Evolutionary conservation across 1,139 yeast species (phyloP).

Genomic region (Candida anutae): DNA sequence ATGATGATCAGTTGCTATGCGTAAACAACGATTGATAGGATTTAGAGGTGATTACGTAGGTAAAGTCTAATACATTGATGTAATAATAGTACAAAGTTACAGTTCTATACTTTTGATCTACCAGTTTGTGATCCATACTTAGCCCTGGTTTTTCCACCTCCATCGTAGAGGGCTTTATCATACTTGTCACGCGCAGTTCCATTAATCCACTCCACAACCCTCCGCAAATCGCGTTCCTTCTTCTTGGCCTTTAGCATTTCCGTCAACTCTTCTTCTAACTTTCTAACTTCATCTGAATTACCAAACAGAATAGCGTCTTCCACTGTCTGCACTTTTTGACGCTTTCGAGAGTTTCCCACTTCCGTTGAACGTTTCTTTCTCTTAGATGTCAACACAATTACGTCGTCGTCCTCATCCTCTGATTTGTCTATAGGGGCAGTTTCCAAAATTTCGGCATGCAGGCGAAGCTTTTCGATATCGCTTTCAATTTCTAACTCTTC

Average conservation of each 20-base stretch:
- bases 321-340: slow-evolving; percentile 16
- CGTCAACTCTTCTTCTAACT: slow-evolving; percentile 18
- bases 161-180: slow-evolving; percentile 52
- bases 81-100: no score
- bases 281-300: slow-evolving; percentile 21
- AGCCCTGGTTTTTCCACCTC: slow-evolving; percentile 34
- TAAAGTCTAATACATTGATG: no score
- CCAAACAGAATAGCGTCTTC: slow-evolving; percentile 25
- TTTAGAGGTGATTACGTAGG: no score
- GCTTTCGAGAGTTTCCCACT: slow-evolving; percentile 15
- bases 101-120: no score
- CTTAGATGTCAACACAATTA: slow-evolving; percentile 11
- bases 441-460: slow-evolving; percentile 14
- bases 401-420: slow-evolving; percentile 13
- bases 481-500: slow-evolving; percentile 30
- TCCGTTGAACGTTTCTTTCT: slow-evolving; percentile 7
- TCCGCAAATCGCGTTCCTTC: slow-evolving; percentile 31
- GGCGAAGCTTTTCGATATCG: slow-evolving; percentile 6
- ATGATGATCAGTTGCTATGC: no score
- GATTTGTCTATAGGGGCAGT: slow-evolving; percentile 12
- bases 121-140: slow-evolving; percentile 8
- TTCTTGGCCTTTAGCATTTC: slow-evolving; percentile 21
- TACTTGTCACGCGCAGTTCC: slow-evolving; percentile 44
- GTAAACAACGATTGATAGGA: no score
- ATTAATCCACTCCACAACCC: slow-evolving; percentile 58